Conservation (phyloP, 345 rosid species). For the Acer saccharum region DNA sequence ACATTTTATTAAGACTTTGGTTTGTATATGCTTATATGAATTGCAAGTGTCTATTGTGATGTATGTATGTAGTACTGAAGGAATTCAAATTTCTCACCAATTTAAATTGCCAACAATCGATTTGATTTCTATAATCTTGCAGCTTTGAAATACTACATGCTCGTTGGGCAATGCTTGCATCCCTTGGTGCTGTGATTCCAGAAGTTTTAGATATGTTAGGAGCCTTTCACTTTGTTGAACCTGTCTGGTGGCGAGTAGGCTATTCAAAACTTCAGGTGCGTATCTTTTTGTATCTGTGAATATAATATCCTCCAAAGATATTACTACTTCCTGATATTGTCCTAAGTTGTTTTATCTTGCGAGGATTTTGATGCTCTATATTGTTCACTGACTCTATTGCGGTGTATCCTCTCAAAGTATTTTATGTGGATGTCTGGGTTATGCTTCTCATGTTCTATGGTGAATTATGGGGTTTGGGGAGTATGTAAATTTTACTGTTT, state of each 20-base stretch:
- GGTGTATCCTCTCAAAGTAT: background rate
- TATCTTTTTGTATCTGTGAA: background rate
- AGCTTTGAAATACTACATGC: conserved; percentile 96
- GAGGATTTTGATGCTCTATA: background rate
- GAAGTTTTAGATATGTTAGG: conserved; percentile 74
- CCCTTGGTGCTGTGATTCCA: conserved; percentile 84
- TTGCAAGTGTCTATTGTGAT: background rate
- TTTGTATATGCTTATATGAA: background rate
- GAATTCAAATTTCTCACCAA: background rate
- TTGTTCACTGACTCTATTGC: background rate
- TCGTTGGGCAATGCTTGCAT: conserved; percentile 98
- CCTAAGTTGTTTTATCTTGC: conserved; percentile 2
- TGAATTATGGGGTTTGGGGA: no score
- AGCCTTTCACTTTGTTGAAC: conserved; percentile 75
- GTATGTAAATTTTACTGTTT: no score
- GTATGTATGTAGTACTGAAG: background rate
- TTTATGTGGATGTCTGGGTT: no score
- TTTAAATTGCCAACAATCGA: background rate
- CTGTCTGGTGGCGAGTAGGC: conserved; percentile 97
- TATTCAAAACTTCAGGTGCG: conserved; percentile 84
- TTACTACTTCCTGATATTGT: background rate
- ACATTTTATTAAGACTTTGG: background rate
- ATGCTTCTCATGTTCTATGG: no score
- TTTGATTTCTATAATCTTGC: conserved; percentile 22
- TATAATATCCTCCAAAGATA: background rate